Conservation (phyloP, 306 rosid genomes). For the Geum urbanum region DNA sequence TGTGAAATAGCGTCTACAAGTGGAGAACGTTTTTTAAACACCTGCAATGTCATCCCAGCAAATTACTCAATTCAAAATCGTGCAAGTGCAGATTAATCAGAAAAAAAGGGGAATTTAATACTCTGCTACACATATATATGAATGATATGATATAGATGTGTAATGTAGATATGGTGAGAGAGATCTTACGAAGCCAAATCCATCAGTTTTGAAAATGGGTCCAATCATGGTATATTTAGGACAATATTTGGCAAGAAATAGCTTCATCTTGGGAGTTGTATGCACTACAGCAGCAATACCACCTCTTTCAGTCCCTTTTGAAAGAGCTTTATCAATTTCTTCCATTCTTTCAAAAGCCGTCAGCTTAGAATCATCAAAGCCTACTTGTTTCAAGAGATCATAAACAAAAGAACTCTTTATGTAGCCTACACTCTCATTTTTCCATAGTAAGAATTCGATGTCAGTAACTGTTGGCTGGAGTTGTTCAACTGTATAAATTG, state of each 20-base stretch:
- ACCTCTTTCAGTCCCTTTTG: constrained; percentile 17
- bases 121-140: no score
- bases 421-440: constrained; percentile 26
- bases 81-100: no score
- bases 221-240: constrained; percentile 14
- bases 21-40: constrained; percentile 50
- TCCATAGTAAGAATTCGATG: constrained; percentile 22
- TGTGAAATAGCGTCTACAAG: constrained; percentile 55
- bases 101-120: no score
- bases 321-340: constrained; percentile 18
- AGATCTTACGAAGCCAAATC: no score
- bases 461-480: constrained; percentile 29
- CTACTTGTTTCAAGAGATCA: constrained; percentile 14
- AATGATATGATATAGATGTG: no score
- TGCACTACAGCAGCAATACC: constrained; percentile 40
- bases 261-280: constrained; percentile 25
- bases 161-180: no score
- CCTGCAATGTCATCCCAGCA: constrained; percentile 18
- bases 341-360: constrained; percentile 11
- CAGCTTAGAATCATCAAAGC: constrained; percentile 26
- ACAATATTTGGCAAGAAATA: constrained; percentile 30
- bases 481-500: constrained; percentile 31
- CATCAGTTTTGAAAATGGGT: no score
- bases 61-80: not conserved
- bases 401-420: constrained; percentile 14